phyloP scores from a whole-genome alignment of 371 early-diverging fungal species.

The Massospora cicadina region DNA sequence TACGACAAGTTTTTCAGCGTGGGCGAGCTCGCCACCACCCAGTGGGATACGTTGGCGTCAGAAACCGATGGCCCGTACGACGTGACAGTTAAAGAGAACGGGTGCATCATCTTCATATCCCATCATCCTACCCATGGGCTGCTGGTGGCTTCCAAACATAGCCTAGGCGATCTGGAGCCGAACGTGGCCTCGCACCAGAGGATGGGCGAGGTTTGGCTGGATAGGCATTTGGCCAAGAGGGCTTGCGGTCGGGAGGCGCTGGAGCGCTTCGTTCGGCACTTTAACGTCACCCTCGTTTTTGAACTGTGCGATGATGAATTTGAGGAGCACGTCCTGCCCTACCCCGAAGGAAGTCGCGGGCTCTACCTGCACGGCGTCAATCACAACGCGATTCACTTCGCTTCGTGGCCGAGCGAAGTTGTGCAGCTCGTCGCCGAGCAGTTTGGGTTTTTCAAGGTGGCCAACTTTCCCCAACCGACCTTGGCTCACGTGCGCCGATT shows the following conservation, averaged over 20 bases:
- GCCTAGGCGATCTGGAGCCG: conserved; percentile 20
- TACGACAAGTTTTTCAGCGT: conserved; percentile 93
- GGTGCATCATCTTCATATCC: conserved; percentile 79
- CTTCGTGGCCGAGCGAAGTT: conserved; percentile 40
- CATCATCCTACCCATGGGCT: conserved; percentile 28
- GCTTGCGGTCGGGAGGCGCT: conserved; percentile 37
- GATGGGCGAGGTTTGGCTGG: conserved; percentile 63
- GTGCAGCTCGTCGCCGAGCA: conserved; percentile 40
- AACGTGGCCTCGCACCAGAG: conserved; percentile 30
- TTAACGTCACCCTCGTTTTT: conserved; percentile 65
- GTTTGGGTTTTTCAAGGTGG: conserved; percentile 56
- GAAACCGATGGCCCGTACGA: conserved; percentile 73
- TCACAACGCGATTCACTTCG: conserved; percentile 45
- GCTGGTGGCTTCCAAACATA: conserved; percentile 85
- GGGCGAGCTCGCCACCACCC: conserved; percentile 33
- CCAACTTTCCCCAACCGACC: conserved; percentile 21
- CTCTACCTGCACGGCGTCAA: conserved; percentile 87
- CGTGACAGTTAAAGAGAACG: conserved; percentile 86
- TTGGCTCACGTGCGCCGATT: conserved; percentile 36
- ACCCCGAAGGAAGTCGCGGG: conserved; percentile 54
- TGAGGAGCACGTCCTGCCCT: conserved; percentile 84
- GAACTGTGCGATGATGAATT: conserved; percentile 90
- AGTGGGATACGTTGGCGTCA: conserved; percentile 32
- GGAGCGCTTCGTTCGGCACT: conserved; percentile 40
- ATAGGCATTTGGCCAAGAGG: conserved; percentile 38